Base-by-base conservation (phyloP, 2,329 filamentous ascomycete species). In the Fusarium nisikadoi region DNA sequence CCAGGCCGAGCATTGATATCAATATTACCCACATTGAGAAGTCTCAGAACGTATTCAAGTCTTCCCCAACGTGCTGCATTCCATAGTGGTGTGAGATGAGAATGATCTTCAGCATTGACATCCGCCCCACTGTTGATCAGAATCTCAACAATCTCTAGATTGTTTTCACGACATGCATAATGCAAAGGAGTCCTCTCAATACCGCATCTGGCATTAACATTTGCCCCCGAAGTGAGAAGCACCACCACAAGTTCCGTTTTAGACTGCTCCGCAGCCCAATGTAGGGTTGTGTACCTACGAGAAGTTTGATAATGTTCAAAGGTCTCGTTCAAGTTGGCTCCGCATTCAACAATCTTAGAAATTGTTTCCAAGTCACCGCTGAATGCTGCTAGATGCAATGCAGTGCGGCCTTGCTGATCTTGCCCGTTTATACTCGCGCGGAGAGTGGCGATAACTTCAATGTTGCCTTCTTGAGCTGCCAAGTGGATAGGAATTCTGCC, bases 361-460 rank as follows among this genome's bases (percentile, higher is more conserved):
- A 42, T 5, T 17, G 9, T 42, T 7, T 23, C 5, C 4, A 23
- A 7, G 5, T 42, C 9, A n/a, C 14, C n/a, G 6, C 8, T 6
- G 6, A 42, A 23, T 0, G 14, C 14, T 42, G 39, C 39, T 0
- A 42, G n/a, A 23, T 42, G 39, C 0, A 42, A 8, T 11, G 39
- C n/a, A 11, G 9, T 42, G 5, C 39, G n/a, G 0, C 39, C 39
- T 0, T 23, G 9, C 3, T 1, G n/a, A 7, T 42, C 39, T 23
- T 42, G 17, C 9, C 7, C 39, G 14, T 42, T 11, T 17, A 42
- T 23, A 17, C 39, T 42, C 0, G 16, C 13, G 2, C n/a, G n/a
- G 14, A 42, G 29, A 12, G 31, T 2, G 10, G 19, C 25, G 23
- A 45, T 45, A 11, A 19, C 16, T 19, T 11, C 3, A 1, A 8